These are phyloP conservation scores for Ilex paraguariensis DNA, from an alignment of 305 asterid genomes.

Conservation along the genomic window DNA sequence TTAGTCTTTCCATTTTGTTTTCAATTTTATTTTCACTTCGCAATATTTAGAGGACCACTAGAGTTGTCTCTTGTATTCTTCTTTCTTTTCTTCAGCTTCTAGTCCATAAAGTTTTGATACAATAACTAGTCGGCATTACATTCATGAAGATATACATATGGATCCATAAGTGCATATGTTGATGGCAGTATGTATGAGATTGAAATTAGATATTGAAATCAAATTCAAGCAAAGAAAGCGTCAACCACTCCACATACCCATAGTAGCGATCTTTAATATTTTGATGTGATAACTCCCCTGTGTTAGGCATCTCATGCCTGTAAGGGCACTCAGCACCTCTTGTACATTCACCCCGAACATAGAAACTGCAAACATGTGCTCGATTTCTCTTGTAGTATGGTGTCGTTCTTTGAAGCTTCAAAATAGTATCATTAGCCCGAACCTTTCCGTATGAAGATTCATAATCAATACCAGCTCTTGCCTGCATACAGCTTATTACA, in stretches of 20 bases:
- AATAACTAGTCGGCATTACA: too few species aligned
- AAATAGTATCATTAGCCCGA: not conserved
- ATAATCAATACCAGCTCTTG: constrained; percentile 4
- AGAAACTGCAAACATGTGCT: constrained; percentile 6
- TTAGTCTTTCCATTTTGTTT: too few species aligned
- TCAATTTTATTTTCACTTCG: too few species aligned
- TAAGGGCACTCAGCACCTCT: constrained; percentile 7
- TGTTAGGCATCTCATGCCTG: constrained; percentile 1
- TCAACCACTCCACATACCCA: not conserved
- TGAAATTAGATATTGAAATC: too few species aligned
- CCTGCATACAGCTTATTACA: not conserved
- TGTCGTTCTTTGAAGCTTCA: constrained; percentile 1
- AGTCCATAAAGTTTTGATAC: too few species aligned
- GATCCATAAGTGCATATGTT: too few species aligned
- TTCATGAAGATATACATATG: too few species aligned
- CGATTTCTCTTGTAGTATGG: not conserved
- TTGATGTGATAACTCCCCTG: not conserved
- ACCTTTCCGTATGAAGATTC: constrained; percentile 7
- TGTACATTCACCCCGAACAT: constrained; percentile 2
- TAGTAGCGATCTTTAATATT: constrained; percentile 1
- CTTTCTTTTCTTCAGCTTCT: too few species aligned
- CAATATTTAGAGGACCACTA: too few species aligned
- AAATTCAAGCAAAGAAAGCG: too few species aligned
- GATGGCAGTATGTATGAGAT: too few species aligned
- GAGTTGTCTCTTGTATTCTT: too few species aligned